Conservation (phyloP, 2,329 filamentous ascomycete genomes). For the Leptographium lundbergii region DNA sequence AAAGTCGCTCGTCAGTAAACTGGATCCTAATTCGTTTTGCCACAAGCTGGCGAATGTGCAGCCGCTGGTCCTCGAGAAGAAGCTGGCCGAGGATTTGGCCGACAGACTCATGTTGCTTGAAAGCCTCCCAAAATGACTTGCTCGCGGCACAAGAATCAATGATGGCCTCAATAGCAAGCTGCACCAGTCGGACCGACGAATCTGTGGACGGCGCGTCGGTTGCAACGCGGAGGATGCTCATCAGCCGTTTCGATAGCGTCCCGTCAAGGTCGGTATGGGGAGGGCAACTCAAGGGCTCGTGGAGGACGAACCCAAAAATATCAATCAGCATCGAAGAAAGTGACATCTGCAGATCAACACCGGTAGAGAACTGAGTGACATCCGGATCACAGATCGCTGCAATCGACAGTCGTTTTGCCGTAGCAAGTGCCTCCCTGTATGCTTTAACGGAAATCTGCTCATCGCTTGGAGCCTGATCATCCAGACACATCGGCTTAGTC, state of each 20-base stretch:
- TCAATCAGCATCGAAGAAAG: conserved; percentile 44
- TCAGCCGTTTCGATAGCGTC: conserved; percentile 18
- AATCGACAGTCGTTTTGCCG: conserved; percentile 41
- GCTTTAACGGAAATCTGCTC: conserved; percentile 1
- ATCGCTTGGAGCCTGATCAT: not conserved
- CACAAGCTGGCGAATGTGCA: conserved; percentile 23
- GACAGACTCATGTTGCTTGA: conserved; percentile 18
- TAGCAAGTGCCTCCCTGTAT: conserved; percentile 25
- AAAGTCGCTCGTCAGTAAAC: not conserved
- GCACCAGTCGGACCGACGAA: conserved; percentile 7
- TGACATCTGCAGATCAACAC: conserved; percentile 30
- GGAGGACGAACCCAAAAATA: conserved; percentile 40
- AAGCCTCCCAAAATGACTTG: conserved; percentile 25
- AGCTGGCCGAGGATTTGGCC: conserved; percentile 20
- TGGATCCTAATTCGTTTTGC: conserved; percentile 21
- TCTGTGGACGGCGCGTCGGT: conserved; percentile 5
- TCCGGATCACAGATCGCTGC: conserved; percentile 46
- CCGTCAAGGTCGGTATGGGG: conserved; percentile 14
- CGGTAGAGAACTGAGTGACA: conserved; percentile 32
- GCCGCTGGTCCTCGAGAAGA: conserved; percentile 24
- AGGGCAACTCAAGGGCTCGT: conserved; percentile 15
- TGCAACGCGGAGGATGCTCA: conserved; percentile 17
- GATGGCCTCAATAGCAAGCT: conserved; percentile 24
- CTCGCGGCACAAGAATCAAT: conserved; percentile 27
- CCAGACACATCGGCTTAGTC: not conserved